A percentile compares a stretch with the other conserved stretches of the same genome.
Evolutionary conservation across 2,329 filamentous ascomycete species (phyloP).

Genomic region (Diaporthe aspalathi): DNA sequence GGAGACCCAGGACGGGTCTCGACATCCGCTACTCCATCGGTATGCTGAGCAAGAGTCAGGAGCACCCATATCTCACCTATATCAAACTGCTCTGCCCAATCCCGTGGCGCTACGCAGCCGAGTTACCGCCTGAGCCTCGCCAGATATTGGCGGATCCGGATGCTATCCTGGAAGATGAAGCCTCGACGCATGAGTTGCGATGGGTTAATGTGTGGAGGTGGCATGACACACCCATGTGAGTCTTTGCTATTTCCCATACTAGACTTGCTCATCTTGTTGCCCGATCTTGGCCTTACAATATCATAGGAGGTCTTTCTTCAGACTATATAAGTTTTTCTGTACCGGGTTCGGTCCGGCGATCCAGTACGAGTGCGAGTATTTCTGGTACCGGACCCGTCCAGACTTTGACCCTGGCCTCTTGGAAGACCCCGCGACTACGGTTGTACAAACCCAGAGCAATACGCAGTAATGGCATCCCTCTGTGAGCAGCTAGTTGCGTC

Average conservation of each 20-base stretch:
- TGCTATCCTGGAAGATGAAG: not conserved
- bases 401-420: conserved; percentile 1
- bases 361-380: conserved; percentile 1
- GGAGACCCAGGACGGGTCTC: not conserved
- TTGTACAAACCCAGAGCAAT: conserved; percentile 9
- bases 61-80: conserved; percentile 10
- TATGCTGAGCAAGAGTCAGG: not conserved
- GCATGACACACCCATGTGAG: conserved; percentile 15
- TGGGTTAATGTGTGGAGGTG: conserved; percentile 3
- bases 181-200: not conserved
- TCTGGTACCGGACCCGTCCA: conserved; percentile 2
- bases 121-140: not conserved
- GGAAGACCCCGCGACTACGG: not conserved
- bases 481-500: conserved; percentile 12
- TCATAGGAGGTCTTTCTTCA: not conserved
- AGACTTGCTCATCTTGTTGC: not conserved
- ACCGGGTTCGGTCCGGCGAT: not conserved
- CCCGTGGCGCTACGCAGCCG: not conserved
- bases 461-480: conserved; percentile 2
- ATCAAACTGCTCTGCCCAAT: not conserved
- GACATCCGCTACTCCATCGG: not conserved
- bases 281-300: not conserved
- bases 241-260: not conserved
- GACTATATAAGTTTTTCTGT: conserved; percentile 3
- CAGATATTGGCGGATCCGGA: not conserved